phyloP scores from a whole-genome alignment of 129 eudicot species.

The Silybum marianum region DNA sequence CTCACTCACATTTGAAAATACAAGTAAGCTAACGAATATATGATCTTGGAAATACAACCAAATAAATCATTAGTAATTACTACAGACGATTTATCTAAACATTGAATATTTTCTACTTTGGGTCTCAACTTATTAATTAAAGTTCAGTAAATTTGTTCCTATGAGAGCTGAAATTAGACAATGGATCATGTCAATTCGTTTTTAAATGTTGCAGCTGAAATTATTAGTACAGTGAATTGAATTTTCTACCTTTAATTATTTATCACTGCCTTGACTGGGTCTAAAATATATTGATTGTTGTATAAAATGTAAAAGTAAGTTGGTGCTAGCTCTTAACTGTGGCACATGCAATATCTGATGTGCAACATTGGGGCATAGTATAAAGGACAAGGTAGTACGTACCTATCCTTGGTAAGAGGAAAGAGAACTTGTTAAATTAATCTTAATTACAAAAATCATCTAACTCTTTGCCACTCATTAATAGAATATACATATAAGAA shows the following conservation, averaged over 20 bases:
- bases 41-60: too few species aligned
- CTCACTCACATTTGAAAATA: too few species aligned
- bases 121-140: too few species aligned
- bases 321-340: background rate
- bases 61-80: too few species aligned
- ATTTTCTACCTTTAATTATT: background rate
- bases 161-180: background rate
- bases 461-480: background rate
- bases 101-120: too few species aligned
- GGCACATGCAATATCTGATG: constrained; percentile 17
- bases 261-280: background rate
- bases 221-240: background rate
- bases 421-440: background rate
- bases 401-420: background rate
- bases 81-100: too few species aligned
- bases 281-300: background rate
- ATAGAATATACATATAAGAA: background rate
- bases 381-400: background rate
- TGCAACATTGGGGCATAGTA: background rate
- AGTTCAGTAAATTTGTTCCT: too few species aligned
- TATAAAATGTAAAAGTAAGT: background rate
- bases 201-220: background rate
- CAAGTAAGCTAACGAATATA: too few species aligned
- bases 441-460: background rate
- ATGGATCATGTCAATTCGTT: background rate